A percentile compares a stretch with the other conserved stretches of the same genome.
Conservation (phyloP, 2,329 filamentous ascomycete species). For the Epichloe uncinata region DNA sequence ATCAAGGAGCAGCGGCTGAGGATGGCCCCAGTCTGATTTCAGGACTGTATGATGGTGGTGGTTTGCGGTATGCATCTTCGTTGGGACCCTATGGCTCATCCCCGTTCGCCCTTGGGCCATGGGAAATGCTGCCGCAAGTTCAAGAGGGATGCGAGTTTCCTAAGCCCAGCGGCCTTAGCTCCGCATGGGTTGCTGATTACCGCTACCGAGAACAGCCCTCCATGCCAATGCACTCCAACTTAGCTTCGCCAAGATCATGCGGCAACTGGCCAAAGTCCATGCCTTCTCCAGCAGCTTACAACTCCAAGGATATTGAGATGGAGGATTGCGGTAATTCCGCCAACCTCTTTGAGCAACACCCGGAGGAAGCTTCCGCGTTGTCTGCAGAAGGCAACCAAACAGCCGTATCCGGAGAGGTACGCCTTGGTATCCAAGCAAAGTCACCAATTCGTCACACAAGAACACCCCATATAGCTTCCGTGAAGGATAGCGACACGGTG, state of each 20-base stretch:
- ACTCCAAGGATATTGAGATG: background rate
- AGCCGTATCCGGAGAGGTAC: background rate
- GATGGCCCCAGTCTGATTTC: constrained; percentile 4
- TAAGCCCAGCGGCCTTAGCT: constrained; percentile 16
- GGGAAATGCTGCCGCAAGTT: constrained; percentile 6
- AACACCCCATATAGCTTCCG: background rate
- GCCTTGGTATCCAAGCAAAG: background rate
- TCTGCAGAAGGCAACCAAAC: background rate
- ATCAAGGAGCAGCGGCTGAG: background rate
- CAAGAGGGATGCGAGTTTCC: constrained; percentile 21
- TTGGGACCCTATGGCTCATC: constrained; percentile 9
- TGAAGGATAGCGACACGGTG: constrained; percentile 5
- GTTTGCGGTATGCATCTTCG: constrained; percentile 5
- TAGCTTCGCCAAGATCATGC: constrained; percentile 3
- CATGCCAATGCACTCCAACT: background rate
- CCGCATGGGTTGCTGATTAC: constrained; percentile 20
- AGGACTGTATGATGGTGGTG: constrained; percentile 3
- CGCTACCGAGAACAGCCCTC: constrained; percentile 10
- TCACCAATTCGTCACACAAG: background rate
- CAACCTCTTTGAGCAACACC: constrained; percentile 5
- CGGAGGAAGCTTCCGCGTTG: constrained; percentile 3
- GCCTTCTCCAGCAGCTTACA: background rate
- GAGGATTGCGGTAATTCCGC: background rate
- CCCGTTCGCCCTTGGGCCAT: constrained; percentile 9
- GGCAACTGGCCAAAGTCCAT: constrained; percentile 1